Percentiles rank a stretch among this genome's conserved stretches.
These are phyloP conservation scores for Smittium culicis DNA, from an alignment of 371 early-diverging fungal species.

Conservation along the genomic window DNA sequence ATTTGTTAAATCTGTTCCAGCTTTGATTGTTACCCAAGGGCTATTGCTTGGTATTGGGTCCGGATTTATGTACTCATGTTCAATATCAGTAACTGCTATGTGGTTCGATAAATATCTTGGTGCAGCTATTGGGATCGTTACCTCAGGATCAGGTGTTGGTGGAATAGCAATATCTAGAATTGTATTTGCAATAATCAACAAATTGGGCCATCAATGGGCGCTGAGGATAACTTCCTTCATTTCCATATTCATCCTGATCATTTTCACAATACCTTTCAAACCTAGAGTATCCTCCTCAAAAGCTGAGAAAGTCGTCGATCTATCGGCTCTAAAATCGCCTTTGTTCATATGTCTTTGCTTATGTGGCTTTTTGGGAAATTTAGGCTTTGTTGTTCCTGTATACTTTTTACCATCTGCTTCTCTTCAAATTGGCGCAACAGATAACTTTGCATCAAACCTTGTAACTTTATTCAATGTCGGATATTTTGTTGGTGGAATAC, in stretches of 20 bases:
- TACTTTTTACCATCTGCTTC: conserved; percentile 34
- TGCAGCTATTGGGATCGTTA: conserved; percentile 50
- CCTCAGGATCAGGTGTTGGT: conserved; percentile 8
- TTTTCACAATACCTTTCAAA: background rate
- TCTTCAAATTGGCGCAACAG: conserved; percentile 22
- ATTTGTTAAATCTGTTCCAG: conserved; percentile 37
- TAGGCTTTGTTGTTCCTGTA: conserved; percentile 37
- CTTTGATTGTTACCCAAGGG: conserved; percentile 52
- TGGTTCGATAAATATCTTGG: conserved; percentile 58
- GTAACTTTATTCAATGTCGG: conserved; percentile 32
- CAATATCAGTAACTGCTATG: conserved; percentile 44
- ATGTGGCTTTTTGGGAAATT: conserved; percentile 19
- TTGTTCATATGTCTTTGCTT: conserved; percentile 23
- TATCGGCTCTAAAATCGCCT: conserved; percentile 18
- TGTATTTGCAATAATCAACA: conserved; percentile 4
- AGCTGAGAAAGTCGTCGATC: conserved; percentile 22
- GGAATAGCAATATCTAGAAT: background rate
- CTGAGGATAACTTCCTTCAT: conserved; percentile 3
- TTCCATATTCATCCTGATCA: background rate
- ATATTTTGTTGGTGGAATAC: conserved; percentile 31
- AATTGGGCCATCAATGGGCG: conserved; percentile 6
- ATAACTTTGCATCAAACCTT: conserved; percentile 24
- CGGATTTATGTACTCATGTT: conserved; percentile 37
- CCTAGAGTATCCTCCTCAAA: conserved; percentile 25
- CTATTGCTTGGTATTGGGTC: conserved; percentile 50